Evolutionary conservation across 441 rosid species (phyloP).

Genomic region (Populus hybrid): DNA sequence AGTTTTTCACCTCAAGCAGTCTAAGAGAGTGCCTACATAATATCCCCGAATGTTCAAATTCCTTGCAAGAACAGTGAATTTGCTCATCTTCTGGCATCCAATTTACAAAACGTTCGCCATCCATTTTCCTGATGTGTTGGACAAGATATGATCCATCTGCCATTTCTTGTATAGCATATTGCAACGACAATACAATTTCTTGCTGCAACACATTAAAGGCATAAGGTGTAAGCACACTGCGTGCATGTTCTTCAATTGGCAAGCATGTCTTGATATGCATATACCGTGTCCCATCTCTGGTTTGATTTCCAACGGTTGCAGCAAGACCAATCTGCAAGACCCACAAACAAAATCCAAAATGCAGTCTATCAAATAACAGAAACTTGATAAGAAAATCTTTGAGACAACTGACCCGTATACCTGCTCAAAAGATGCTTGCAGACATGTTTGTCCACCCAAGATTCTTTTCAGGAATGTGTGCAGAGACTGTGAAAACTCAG

Average conservation of each 20-base stretch:
- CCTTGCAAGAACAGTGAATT: conserved; percentile 89
- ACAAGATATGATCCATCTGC: conserved; percentile 72
- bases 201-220: conserved; percentile 72
- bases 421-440: conserved; percentile 79
- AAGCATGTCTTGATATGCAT: conserved; percentile 58
- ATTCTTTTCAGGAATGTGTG: conserved; percentile 61
- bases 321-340: conserved; percentile 52
- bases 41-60: conserved; percentile 77
- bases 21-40: conserved; percentile 79
- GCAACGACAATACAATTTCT: conserved; percentile 73
- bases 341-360: conserved; percentile 19
- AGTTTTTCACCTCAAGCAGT: conserved; percentile 61
- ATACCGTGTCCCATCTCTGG: conserved; percentile 40
- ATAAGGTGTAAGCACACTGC: conserved; percentile 65
- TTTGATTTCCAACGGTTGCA: conserved; percentile 41
- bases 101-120: conserved; percentile 60
- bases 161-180: conserved; percentile 75
- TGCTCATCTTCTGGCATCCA: conserved; percentile 79
- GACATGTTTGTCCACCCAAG: conserved; percentile 54
- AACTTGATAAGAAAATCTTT: background rate
- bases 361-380: conserved; percentile 8
- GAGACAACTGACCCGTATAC: conserved; percentile 34
- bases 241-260: conserved; percentile 90
- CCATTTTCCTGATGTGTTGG: conserved; percentile 78
- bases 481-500: conserved; percentile 58